These are phyloP conservation scores for Colletotrichum trifolii DNA, from an alignment of 2,329 filamentous ascomycete species.

Conservation along the genomic window DNA sequence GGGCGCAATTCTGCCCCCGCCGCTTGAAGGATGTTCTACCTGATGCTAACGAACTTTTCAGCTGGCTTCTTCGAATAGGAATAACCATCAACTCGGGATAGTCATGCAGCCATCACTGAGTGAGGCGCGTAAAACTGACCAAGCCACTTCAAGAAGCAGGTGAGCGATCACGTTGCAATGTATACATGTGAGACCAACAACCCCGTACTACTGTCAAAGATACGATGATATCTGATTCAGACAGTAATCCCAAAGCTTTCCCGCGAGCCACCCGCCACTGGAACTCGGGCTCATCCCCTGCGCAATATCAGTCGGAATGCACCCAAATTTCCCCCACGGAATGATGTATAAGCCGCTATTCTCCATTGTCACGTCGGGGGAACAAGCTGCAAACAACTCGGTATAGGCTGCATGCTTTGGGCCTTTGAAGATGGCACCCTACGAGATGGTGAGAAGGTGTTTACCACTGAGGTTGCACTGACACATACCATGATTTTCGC, in stretches of 20 bases:
- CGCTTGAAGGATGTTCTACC: too few species aligned
- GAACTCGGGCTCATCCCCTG: neutral
- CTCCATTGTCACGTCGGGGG: constrained; percentile 53
- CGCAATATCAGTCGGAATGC: neutral
- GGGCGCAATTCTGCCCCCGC: too few species aligned
- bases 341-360: constrained; percentile 42
- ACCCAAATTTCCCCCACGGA: constrained; percentile 7
- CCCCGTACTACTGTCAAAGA: too few species aligned
- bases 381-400: constrained; percentile 58
- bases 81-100: too few species aligned
- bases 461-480: neutral
- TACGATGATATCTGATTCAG: neutral
- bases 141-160: too few species aligned
- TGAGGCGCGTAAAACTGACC: too few species aligned
- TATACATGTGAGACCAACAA: too few species aligned
- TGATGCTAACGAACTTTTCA: too few species aligned
- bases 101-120: too few species aligned
- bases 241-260: constrained; percentile 5
- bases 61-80: too few species aligned
- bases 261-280: neutral
- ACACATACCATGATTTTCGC: constrained; percentile 1
- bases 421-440: constrained; percentile 1
- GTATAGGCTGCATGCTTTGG: constrained; percentile 56
- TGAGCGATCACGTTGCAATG: too few species aligned
- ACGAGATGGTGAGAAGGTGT: neutral